phyloP scores from a whole-genome alignment of 1,284 basidiomycete genomes.

The Moniliophthora roreri region DNA sequence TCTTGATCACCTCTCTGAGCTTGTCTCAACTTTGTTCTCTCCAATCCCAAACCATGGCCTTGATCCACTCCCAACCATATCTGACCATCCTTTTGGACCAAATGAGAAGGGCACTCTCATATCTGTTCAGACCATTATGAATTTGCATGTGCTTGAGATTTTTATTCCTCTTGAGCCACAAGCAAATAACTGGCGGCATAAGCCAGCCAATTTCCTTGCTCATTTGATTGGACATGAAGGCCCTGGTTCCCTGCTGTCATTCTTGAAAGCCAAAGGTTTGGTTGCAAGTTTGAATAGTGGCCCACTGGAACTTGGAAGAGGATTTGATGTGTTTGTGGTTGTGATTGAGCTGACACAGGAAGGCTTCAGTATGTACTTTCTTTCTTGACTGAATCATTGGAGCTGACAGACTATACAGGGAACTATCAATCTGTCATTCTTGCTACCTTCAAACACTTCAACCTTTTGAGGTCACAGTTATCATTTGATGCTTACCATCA shows the following conservation, averaged over 20 bases:
- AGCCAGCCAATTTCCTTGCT: slow-evolving; percentile 80
- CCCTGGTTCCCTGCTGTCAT: slow-evolving; percentile 88
- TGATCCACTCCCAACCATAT: slow-evolving; percentile 66
- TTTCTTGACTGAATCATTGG: slow-evolving; percentile 6
- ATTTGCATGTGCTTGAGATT: slow-evolving; percentile 85
- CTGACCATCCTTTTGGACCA: slow-evolving; percentile 75
- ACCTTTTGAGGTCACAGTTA: slow-evolving; percentile 68
- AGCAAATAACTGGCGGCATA: slow-evolving; percentile 75
- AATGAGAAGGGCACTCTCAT: slow-evolving; percentile 82
- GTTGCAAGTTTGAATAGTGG: slow-evolving; percentile 80
- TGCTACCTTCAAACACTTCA: slow-evolving; percentile 85
- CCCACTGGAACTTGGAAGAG: slow-evolving; percentile 71
- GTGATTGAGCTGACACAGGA: slow-evolving; percentile 82
- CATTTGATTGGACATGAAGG: slow-evolving; percentile 98
- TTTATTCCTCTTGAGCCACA: slow-evolving; percentile 90
- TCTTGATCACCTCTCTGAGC: slow-evolving; percentile 73
- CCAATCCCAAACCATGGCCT: slow-evolving; percentile 71
- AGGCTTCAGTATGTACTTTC: slow-evolving; percentile 71
- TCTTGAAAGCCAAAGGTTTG: slow-evolving; percentile 93
- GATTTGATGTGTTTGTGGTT: slow-evolving; percentile 90
- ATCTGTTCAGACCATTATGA: slow-evolving; percentile 89
- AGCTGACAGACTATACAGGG: slow-evolving; percentile 39
- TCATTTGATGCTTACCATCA: slow-evolving; percentile 76
- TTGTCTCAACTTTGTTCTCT: slow-evolving; percentile 78
- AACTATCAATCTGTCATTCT: slow-evolving; percentile 78